Base-by-base conservation (phyloP, 2,329 filamentous ascomycete species). In the Colletotrichum sp. region DNA sequence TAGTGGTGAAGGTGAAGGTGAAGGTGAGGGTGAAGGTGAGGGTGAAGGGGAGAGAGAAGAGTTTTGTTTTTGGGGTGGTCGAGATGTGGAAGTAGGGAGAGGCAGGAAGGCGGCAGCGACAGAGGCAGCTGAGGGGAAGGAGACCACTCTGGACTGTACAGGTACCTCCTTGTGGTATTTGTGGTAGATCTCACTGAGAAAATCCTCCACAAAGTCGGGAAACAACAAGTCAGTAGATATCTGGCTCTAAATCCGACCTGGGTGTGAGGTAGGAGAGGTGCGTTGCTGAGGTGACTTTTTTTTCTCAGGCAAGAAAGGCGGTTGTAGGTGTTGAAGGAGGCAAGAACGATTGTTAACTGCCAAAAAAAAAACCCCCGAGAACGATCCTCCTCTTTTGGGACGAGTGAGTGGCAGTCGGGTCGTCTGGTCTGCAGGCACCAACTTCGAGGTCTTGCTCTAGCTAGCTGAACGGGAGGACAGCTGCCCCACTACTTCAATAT, bases 41-140 rank as follows among this genome's bases (percentile, higher is more conserved):
- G 69, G 72, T 48, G 28, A 10, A 60, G 48, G 62, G 52, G 18
- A 39, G 30, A 72, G 52, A 22, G 22, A 52, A 68, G 15, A 32
- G 18, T 69, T 76, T 65, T 64, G 71, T 57, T 18, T 48, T 52
- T 44, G 26, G 34, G 57, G 22, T 26, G 22, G 18, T 60, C 26
- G 48, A 16, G 28, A 48, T 44, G n/a, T 48, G 8, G 24, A 66
- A 22, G 59, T 30, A 24, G 32, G 34, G 26, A 15, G 28, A 66
- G 52, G 32, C 9, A 71, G 68, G 62, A 60, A 60, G 67, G 57
- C 48, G 60, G 62, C 30, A 70, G 66, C 57, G 48, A 60, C n/a
- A 16, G 30, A 71, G 39, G 63, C 9, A 75, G 24, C 48, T 15
- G 52, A n/a, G 26, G 55, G 75, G 75, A 76, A 76, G 71, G 71